phyloP scores from a whole-genome alignment of 768 basidiomycete species.

The Piloderma croceum region DNA sequence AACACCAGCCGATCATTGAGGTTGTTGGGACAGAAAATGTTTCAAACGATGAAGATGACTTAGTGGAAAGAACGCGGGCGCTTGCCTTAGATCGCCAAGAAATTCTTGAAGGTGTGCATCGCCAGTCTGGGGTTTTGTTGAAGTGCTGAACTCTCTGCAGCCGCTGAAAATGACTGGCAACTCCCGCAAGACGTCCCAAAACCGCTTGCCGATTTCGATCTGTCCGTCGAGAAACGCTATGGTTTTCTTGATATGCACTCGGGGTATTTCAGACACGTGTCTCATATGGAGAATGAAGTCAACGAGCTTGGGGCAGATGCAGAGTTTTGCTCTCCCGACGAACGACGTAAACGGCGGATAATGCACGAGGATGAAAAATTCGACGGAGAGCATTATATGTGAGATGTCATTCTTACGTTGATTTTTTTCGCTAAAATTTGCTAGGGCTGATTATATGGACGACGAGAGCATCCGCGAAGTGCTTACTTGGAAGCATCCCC shows the following conservation, averaged over 20 bases:
- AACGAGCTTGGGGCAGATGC: slow-evolving; percentile 70
- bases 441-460: slow-evolving; percentile 77
- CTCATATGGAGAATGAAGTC: slow-evolving; percentile 74
- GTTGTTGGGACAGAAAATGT: slow-evolving; percentile 35
- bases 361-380: slow-evolving; percentile 71
- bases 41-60: slow-evolving; percentile 30
- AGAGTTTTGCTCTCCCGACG: slow-evolving; percentile 46
- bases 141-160: slow-evolving; percentile 31
- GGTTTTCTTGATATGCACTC: slow-evolving; percentile 74
- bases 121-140: slow-evolving; percentile 1
- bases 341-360: slow-evolving; percentile 50
- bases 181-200: slow-evolving; percentile 57
- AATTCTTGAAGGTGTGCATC: slow-evolving; percentile 47
- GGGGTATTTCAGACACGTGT: slow-evolving; percentile 69
- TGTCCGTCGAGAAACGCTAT: slow-evolving; percentile 48
- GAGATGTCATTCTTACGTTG: slow-evolving; percentile 16
- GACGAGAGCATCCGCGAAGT: slow-evolving; percentile 71
- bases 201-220: slow-evolving; percentile 27
- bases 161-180: slow-evolving; percentile 76
- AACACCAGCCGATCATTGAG: slow-evolving; percentile 46
- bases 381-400: slow-evolving; percentile 85
- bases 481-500: slow-evolving; percentile 60
- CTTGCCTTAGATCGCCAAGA: slow-evolving; percentile 55
- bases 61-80: slow-evolving; percentile 37
- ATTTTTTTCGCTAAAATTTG: slow-evolving; percentile 4